phyloP scores from a whole-genome alignment of 495 filamentous ascomycete species.

The Neurospora sp. region DNA sequence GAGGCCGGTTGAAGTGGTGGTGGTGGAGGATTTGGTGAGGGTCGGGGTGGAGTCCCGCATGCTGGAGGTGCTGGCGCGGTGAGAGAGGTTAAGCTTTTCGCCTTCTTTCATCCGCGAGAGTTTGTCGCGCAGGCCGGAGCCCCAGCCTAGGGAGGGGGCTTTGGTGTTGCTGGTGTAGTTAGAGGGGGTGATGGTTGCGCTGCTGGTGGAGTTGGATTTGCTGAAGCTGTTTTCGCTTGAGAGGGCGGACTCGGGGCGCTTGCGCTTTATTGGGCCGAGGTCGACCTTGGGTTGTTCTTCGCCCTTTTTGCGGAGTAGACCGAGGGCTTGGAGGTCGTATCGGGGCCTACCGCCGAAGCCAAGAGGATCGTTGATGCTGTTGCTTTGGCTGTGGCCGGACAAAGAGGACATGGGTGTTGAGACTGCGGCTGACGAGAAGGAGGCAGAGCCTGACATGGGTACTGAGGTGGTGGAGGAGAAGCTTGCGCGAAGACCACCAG shows the following conservation, averaged over 20 bases:
- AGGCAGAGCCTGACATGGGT: neutral
- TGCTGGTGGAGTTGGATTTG: conserved; percentile 12
- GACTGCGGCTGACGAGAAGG: conserved; percentile 1
- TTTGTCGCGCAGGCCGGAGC: conserved; percentile 33
- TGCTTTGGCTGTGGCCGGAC: neutral
- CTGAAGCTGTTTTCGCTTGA: conserved; percentile 10
- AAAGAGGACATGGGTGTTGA: conserved; percentile 5
- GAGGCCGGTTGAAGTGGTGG: conserved; percentile 13
- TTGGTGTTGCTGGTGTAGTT: neutral
- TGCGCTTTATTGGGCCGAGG: conserved; percentile 66
- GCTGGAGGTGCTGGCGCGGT: conserved; percentile 13
- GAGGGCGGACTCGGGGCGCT: conserved; percentile 36
- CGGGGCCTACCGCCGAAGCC: neutral
- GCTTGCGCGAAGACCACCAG: conserved; percentile 4
- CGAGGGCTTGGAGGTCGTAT: conserved; percentile 42
- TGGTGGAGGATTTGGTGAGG: neutral
- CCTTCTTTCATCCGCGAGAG: conserved; percentile 45
- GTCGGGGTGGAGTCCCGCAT: neutral
- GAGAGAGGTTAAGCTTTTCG: conserved; percentile 29
- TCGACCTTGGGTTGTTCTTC: conserved; percentile 40
- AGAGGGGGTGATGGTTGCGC: neutral
- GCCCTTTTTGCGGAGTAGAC: conserved; percentile 46
- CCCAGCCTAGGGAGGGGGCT: conserved; percentile 36
- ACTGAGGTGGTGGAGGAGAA: conserved; percentile 6
- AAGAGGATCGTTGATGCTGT: neutral